A percentile compares a stretch with the other conserved stretches of the same genome.
Conservation (phyloP, 2,329 filamentous ascomycete species). For the Botrytis elliptica region DNA sequence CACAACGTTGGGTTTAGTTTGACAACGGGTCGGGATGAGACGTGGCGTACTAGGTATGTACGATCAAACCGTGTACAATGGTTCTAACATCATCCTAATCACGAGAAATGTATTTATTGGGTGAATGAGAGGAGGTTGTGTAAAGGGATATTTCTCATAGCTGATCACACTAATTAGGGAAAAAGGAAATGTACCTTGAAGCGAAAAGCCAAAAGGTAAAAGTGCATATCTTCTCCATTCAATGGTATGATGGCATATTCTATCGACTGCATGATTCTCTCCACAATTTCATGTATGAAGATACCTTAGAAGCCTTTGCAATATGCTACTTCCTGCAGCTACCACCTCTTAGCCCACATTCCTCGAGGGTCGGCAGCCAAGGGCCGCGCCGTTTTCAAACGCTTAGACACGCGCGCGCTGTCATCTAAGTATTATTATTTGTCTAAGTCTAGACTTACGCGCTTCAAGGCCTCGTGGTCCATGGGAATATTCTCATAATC, state of each 20-base stretch:
- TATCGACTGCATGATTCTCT: conserved; percentile 15
- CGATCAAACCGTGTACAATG: conserved; percentile 21
- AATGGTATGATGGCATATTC: conserved; percentile 5
- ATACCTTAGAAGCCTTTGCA: not conserved
- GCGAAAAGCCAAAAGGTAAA: conserved; percentile 8
- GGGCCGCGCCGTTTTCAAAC: conserved; percentile 19
- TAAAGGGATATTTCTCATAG: not conserved
- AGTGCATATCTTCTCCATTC: conserved; percentile 9
- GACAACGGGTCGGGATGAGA: conserved; percentile 19
- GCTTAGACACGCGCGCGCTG: conserved; percentile 8
- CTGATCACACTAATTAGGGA: not conserved
- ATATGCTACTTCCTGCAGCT: conserved; percentile 5
- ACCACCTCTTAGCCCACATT: conserved; percentile 7
- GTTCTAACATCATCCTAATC: not conserved
- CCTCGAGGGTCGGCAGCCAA: conserved; percentile 14
- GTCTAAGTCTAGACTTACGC: conserved; percentile 1
- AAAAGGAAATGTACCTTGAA: not conserved
- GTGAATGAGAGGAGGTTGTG: not conserved
- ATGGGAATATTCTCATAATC: not conserved
- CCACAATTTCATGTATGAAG: conserved; percentile 10
- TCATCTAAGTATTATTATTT: not conserved
- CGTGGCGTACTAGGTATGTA: conserved; percentile 9
- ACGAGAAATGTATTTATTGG: not conserved
- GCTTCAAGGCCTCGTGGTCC: not conserved
- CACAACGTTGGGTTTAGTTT: conserved; percentile 15